A percentile compares a stretch with the other conserved stretches of the same genome.
These are phyloP conservation scores for Stevia rebaudiana DNA, from an alignment of 140 eudicot species.

Conservation along the genomic window DNA sequence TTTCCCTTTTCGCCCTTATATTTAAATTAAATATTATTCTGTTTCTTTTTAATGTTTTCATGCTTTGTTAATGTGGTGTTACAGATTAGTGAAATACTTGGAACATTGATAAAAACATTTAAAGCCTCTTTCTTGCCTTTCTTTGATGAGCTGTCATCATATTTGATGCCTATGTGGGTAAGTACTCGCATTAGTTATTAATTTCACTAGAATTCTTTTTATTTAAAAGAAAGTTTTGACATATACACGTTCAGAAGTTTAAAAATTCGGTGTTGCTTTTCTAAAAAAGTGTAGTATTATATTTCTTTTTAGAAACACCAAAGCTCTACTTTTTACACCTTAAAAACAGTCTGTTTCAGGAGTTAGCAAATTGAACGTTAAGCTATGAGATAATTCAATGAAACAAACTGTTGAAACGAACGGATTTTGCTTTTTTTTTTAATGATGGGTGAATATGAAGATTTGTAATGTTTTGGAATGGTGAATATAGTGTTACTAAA, in stretches of 20 bases:
- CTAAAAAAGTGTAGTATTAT: neutral
- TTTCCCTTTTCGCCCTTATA: neutral
- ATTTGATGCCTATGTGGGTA: conserved; percentile 99
- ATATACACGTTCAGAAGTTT: neutral
- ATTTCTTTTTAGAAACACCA: neutral
- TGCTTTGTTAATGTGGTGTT: neutral
- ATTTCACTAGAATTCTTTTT: neutral
- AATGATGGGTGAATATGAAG: neutral
- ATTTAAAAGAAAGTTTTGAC: too few species aligned
- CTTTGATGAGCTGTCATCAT: conserved; percentile 92
- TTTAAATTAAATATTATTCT: neutral
- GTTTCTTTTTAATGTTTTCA: neutral
- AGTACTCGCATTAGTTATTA: conserved; percentile 22
- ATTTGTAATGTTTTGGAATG: neutral
- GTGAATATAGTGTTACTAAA: neutral
- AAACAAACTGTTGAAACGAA: neutral
- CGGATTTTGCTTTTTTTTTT: neutral
- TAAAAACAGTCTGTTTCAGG: neutral
- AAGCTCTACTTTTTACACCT: neutral
- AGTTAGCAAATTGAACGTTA: neutral
- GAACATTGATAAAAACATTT: conserved; percentile 88
- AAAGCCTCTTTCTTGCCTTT: conserved; percentile 86
- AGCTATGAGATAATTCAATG: neutral
- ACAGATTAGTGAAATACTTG: conserved; percentile 88
- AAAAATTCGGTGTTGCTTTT: neutral